Base-by-base conservation (phyloP, 1,139 yeast species). In the Kodamaea derodonti region DNA sequence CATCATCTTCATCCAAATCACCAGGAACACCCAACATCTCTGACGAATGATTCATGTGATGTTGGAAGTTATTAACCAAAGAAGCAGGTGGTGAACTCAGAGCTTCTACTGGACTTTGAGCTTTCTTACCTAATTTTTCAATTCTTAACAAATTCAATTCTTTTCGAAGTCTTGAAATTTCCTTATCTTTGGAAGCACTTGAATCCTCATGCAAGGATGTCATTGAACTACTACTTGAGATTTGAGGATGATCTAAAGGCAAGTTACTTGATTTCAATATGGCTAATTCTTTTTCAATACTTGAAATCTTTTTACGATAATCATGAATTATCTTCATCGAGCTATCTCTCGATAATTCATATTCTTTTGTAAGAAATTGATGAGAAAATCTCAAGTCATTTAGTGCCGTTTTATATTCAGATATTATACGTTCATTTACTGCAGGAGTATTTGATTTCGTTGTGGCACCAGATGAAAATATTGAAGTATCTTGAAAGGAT, bases 321-420 rank as follows among this genome's bases (percentile, higher is more conserved):
- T 72, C 72, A 43, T 68, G 75, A 33, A 77, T 62, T 1, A 69
- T 54, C 41, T 68, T 71, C 33, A 64, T 55, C 27, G 76, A 72
- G 38, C 67, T 66, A 28, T 69, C 72, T 39, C 78, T 62, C 24
- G 80, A 78, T 39, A 75, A 70, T 45, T 77, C 81, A 43, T 69
- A 79, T 47, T 78, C 83, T 51, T 75, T 75, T 4, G 78, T 62
- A 34, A 80, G 61, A 49, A 78, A 80, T 42, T 73, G 76, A 51
- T 79, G 84, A 3, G 84, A 77, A 52, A 79, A 79, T 39, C 79
- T 74, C 37, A 80, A 62, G 48, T 80, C 86, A 37, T 65, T 69
- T 33, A 80, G 57, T 1, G 84, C 83, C 0, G 82, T 75, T 43
- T 65, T 72, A 48, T 75, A 65, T 33, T 69, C 78, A 20, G 58